A percentile compares a stretch with the other conserved stretches of the same genome.
These are phyloP conservation scores for Aegilops speltoides DNA, from an alignment of 176 grass and related monocot species.

Conservation along the genomic window DNA sequence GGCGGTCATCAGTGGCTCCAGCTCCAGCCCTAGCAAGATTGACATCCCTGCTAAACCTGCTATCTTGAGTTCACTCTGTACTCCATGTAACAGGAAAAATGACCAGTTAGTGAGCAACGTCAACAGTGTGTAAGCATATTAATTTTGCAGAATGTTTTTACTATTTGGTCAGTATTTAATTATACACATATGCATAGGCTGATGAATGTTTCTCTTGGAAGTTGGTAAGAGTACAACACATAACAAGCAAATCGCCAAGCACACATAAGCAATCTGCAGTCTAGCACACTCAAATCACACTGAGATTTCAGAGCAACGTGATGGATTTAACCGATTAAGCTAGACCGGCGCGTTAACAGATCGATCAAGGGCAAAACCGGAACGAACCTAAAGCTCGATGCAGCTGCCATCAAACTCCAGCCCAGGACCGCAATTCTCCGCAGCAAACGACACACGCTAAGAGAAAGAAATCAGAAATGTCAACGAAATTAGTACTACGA, in stretches of 20 bases:
- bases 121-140: neutral
- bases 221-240: no score
- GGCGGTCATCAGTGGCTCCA: no score
- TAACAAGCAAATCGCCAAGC: no score
- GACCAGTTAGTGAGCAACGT: neutral
- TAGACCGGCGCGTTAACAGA: no score
- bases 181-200: neutral
- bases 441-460: neutral
- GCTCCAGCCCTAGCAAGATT: neutral
- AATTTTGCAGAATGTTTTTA: neutral
- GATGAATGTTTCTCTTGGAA: neutral
- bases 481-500: neutral
- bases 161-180: neutral
- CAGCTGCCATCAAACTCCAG: neutral
- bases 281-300: neutral
- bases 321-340: no score
- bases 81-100: neutral
- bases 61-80: no score
- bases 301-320: no score
- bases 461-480: no score
- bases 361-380: no score
- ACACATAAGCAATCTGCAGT: neutral
- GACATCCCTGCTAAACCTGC: neutral
- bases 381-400: neutral
- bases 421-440: neutral